Evolutionary conservation across 305 asterid genomes (phyloP).

Genomic region (Fraxinus baroniana): DNA sequence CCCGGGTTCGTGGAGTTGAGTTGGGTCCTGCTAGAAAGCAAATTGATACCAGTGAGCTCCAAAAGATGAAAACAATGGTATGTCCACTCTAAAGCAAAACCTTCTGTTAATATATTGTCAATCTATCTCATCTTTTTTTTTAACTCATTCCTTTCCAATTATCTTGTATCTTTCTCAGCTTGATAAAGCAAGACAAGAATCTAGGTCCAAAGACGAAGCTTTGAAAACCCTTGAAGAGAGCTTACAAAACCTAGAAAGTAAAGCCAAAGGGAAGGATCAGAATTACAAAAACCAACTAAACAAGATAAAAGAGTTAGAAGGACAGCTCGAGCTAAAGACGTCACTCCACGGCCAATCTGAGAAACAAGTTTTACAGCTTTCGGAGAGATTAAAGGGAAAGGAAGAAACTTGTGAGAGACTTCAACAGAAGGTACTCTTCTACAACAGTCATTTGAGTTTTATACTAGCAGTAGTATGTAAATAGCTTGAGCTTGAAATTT

Average conservation of each 20-base stretch:
- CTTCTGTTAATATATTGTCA: background rate
- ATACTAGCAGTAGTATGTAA: background rate
- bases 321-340: constrained; percentile 53
- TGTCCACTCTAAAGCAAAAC: constrained; percentile 21
- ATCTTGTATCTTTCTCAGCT: constrained; percentile 40
- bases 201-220: constrained; percentile 60
- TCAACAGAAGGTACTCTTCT: constrained; percentile 64
- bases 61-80: constrained; percentile 75
- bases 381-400: constrained; percentile 66
- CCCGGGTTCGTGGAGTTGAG: constrained; percentile 90
- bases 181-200: constrained; percentile 63
- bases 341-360: constrained; percentile 58
- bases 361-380: constrained; percentile 63
- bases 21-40: constrained; percentile 82
- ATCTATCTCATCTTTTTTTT: background rate
- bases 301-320: constrained; percentile 61
- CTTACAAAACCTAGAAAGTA: constrained; percentile 58
- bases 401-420: constrained; percentile 71
- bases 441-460: background rate
- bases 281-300: constrained; percentile 57
- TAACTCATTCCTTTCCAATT: constrained; percentile 11
- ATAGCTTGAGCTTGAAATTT: background rate
- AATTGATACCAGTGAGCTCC: constrained; percentile 75
- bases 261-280: constrained; percentile 66
- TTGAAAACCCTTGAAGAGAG: constrained; percentile 63